Evolutionary conservation across 768 basidiomycete genomes (phyloP), one percentile per base, ranked within the genome.

Genomic region (Lentinula detonsa): DNA sequence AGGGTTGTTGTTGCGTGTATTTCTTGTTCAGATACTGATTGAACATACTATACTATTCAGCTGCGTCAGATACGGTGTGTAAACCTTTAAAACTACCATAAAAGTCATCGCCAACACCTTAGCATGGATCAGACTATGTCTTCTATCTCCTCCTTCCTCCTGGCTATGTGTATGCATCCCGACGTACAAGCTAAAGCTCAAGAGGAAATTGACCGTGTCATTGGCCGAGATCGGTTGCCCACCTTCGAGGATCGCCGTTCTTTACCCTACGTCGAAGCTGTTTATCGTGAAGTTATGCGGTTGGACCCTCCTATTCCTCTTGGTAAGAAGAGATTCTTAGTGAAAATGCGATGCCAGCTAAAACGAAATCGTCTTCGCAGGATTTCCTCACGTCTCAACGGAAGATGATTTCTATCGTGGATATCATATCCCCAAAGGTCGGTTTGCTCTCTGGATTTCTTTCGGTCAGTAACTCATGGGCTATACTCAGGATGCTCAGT

Each of bases 191-290:
- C 54, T 48, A 68, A 65, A 55, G 74, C 69, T 0, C 72, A 72
- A 59, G 59, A 49, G 28, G 74, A 74, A 55, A 63, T 74, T 16
- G 71, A 72, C 49, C 34, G 46, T 2, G 69, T 71, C 7, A 53
- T 73, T 42, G 74, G 73, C 9, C 54, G 55, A 6, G 61, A 69
- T 45, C 66, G 73, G 3, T 63, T 74, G 1, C 72, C 73, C 5
- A 65, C 67, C 18, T 67, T 70, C 53, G 67, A 63, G 9, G 74
- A 75, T 56, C 61, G 70, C 5, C 63, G 57, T 62, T 56, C 55
- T 11, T 23, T 56, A 28, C 55, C 55, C 18, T 56, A 56, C 16
- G 40, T 56, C 6, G 55, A 67, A 35, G 62, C 64, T 0, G 2
- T 67, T 3, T 67, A 64, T 37, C 59, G 63, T 21, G 66, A 67